Evolutionary conservation across 169 alveolate species (phyloP).

Genomic region (Cryptosporidium sp.): DNA sequence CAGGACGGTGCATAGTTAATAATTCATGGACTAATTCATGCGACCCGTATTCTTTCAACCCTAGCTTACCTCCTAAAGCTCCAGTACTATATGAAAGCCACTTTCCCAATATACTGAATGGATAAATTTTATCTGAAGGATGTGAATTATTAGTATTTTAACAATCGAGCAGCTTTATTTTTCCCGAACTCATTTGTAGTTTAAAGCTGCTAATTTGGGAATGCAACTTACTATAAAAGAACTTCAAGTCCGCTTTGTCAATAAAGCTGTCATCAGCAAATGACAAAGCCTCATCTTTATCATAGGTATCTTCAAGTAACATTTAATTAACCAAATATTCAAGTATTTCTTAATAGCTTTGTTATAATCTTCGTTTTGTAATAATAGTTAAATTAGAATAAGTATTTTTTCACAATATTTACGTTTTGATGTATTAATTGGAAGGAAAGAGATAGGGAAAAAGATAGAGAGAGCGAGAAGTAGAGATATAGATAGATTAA

Average conservation of each 20-base stretch:
- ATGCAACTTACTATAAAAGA: constrained; percentile 58
- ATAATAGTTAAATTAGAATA: too few species aligned
- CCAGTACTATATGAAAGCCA: constrained; percentile 50
- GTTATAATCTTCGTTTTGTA: not conserved
- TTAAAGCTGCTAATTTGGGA: not conserved
- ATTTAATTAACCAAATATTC: not conserved
- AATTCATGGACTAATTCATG: not conserved
- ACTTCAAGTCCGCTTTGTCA: constrained; percentile 57
- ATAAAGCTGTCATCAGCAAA: constrained; percentile 41
- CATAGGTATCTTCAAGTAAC: not conserved
- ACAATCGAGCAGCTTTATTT: not conserved
- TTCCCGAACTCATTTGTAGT: too few species aligned
- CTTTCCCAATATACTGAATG: constrained; percentile 39
- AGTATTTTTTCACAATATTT: not conserved
- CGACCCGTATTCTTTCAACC: not conserved
- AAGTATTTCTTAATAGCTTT: not conserved
- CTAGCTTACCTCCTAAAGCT: not conserved
- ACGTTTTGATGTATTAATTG: not conserved
- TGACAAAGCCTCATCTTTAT: not conserved
- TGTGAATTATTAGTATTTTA: not conserved
- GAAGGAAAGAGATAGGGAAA: too few species aligned
- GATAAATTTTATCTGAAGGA: constrained; percentile 48
- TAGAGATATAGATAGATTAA: too few species aligned
- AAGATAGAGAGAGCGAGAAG: too few species aligned
- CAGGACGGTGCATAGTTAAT: too few species aligned